Evolutionary conservation across 331 rosid genomes (phyloP), one percentile per base, ranked within the genome.

Genomic region (Cucumis variabilis): DNA sequence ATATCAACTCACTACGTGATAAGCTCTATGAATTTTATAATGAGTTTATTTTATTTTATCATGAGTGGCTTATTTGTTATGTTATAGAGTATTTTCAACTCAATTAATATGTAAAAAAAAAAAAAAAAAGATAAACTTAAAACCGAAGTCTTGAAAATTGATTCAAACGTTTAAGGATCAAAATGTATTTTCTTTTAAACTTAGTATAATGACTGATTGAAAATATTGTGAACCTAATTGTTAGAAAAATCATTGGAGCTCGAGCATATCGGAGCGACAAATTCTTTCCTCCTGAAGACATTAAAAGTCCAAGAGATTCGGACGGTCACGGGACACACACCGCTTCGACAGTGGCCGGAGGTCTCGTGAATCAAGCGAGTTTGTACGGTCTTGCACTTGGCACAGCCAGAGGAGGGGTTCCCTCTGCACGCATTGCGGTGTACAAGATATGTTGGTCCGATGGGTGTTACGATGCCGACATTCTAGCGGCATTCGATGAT

Each of bases 241-340:
- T 30, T 37, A 91, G 90, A 14, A 89, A 91, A 83, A 48, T 91
- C 15, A 66, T 91, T 1, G 93, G 91, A 83, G 93, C 91, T 67
- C 67, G 60, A 71, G 87, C 63, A 48, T 89, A 83, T 78, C 85
- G 86, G 0, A 78, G 83, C 24, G 83, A 46, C 81, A 75, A 80
- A 17, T 4, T 7, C 0, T 65, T 84, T 19, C 13, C 63, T 2
- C 73, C 51, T 0, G 76, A 6, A 2, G 91, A 89, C 20, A 7
- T 62, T 7, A 23, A 13, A 58, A 83, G 88, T 5, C 89, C 91
- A 2, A 87, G 89, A 76, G 91, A 89, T 37, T 24, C 83, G 21
- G 55, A 53, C 3, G 91, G 91, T 9, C 91, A 89, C 4, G 91
- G 91, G 24, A 87, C 89, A 21, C 91, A 89, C 80, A 70, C 82